phyloP scores from a whole-genome alignment of 2,329 filamentous ascomycete genomes.

The Fusarium albosuccineum region DNA sequence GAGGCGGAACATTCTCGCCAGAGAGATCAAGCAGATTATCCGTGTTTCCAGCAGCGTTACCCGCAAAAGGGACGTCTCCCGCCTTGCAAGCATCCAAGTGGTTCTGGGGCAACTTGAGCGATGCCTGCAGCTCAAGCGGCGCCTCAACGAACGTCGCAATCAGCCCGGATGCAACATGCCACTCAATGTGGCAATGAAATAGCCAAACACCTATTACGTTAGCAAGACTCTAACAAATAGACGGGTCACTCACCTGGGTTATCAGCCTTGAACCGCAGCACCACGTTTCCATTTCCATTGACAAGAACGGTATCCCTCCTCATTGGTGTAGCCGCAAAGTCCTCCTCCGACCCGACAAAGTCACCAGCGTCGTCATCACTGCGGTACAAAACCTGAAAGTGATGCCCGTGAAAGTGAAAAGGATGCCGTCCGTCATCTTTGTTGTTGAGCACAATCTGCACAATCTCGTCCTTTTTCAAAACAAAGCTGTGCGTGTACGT shows the following conservation, averaged over 20 bases:
- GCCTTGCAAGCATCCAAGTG: constrained; percentile 71
- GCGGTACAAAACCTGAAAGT: constrained; percentile 77
- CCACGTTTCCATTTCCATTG: constrained; percentile 74
- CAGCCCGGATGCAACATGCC: constrained; percentile 78
- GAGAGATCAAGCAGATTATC: constrained; percentile 71
- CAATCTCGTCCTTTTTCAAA: constrained; percentile 74
- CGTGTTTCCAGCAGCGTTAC: constrained; percentile 83
- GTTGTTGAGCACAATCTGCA: constrained; percentile 84
- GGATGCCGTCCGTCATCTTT: constrained; percentile 78
- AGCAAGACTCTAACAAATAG: neutral
- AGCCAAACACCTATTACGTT: constrained; percentile 68
- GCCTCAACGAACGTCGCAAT: constrained; percentile 74
- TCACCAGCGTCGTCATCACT: constrained; percentile 69
- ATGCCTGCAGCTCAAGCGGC: constrained; percentile 71
- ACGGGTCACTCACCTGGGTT: constrained; percentile 67
- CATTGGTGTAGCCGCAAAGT: constrained; percentile 69
- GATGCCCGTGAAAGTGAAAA: constrained; percentile 84
- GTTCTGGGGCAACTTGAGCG: constrained; percentile 69
- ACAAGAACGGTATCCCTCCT: constrained; percentile 77
- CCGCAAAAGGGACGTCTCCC: constrained; percentile 63
- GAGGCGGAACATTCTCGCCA: constrained; percentile 69
- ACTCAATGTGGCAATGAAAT: constrained; percentile 87
- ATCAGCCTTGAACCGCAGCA: constrained; percentile 75
- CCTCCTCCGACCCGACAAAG: constrained; percentile 61
- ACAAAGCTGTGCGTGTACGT: constrained; percentile 75